Conservation (phyloP, 75 land plant species). For the Chamaecyparis obtusa region DNA sequence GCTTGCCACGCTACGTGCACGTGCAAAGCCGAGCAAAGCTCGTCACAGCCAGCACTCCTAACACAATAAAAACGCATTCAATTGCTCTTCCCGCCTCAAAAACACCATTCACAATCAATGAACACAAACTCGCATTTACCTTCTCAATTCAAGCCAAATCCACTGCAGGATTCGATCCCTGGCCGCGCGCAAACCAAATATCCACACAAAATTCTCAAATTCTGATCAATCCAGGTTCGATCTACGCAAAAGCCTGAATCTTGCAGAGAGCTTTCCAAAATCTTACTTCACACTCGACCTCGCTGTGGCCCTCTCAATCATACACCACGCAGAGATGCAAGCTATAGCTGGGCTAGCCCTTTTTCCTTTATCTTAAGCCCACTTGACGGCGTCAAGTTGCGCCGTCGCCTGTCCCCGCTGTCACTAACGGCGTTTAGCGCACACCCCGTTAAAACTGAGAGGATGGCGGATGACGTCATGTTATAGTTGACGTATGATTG, state of each 20-base stretch:
- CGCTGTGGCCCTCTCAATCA: neutral
- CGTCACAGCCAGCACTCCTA: neutral
- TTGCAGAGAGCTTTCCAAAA: neutral
- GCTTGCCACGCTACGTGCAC: neutral
- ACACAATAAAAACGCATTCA: neutral
- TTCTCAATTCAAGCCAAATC: neutral
- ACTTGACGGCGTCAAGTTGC: neutral
- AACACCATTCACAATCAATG: neutral
- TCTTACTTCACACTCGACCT: neutral
- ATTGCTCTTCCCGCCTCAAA: constrained; percentile 2
- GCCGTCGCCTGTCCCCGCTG: neutral
- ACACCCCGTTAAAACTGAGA: neutral
- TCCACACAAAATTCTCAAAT: neutral
- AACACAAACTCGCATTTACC: neutral
- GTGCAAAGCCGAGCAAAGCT: neutral
- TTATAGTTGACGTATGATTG: constrained; percentile 4
- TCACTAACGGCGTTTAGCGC: neutral
- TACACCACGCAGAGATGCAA: neutral
- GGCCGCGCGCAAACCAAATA: neutral
- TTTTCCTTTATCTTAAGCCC: neutral
- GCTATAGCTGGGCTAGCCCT: neutral
- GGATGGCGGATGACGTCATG: constrained; percentile 5
- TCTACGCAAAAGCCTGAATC: neutral
- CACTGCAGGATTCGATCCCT: neutral
- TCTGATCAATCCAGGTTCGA: neutral